Conservation (phyloP, 176 grass and related monocot genomes). For the Luzula sylvatica region DNA sequence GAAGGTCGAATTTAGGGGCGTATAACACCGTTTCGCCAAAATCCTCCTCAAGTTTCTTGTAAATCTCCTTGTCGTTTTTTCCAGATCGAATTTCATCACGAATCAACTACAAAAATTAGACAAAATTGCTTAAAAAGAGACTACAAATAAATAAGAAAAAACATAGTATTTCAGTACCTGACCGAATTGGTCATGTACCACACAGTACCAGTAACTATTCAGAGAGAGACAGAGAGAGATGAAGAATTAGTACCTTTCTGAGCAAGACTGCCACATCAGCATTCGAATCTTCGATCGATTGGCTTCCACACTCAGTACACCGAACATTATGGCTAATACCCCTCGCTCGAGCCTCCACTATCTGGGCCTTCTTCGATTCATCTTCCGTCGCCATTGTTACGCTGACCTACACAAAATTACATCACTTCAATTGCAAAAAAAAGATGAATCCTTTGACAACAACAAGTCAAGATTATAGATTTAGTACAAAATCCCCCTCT, state of each 20-base stretch:
- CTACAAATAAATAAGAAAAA: no score
- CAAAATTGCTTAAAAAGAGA: no score
- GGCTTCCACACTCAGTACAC: constrained; percentile 93
- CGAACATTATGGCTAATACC: constrained; percentile 92
- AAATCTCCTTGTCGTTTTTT: constrained; percentile 84
- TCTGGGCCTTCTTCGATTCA: constrained; percentile 55
- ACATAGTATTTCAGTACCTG: no score
- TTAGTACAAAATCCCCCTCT: no score
- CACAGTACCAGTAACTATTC: no score
- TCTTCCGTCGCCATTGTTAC: constrained; percentile 61
- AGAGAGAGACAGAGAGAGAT: not conserved
- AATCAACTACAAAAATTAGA: no score
- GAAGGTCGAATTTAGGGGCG: constrained; percentile 84
- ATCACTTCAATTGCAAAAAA: no score
- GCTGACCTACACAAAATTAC: no score
- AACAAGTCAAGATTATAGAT: no score
- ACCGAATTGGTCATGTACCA: no score
- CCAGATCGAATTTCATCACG: constrained; percentile 65
- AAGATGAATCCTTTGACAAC: no score
- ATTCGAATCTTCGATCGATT: constrained; percentile 97
- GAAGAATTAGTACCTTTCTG: constrained; percentile 46
- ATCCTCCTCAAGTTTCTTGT: constrained; percentile 55
- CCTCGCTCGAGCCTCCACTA: constrained; percentile 60
- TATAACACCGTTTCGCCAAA: constrained; percentile 83
- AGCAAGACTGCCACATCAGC: constrained; percentile 93